phyloP scores from a whole-genome alignment of 352 stramenopile genomes.

The Phytophthora ramorum region DNA sequence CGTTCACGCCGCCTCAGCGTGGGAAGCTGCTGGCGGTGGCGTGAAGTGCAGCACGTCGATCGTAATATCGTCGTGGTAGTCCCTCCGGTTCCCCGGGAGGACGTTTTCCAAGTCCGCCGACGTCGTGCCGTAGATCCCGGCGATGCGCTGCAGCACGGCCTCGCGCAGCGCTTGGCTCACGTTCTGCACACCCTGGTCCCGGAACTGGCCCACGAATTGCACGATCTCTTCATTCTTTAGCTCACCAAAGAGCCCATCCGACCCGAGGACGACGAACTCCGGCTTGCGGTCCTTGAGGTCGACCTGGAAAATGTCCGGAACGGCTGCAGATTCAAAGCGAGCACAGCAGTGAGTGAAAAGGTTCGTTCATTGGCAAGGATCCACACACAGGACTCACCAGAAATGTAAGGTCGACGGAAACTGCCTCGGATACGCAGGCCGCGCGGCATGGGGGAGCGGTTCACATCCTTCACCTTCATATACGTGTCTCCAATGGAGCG shows the following conservation, averaged over 20 bases:
- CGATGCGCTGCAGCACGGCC: conserved; percentile 60
- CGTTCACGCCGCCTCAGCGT: conserved; percentile 25
- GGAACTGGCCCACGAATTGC: conserved; percentile 53
- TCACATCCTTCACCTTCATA: conserved; percentile 82
- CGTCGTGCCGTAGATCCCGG: conserved; percentile 60
- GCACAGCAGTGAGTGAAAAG: conserved; percentile 5
- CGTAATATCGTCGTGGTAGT: conserved; percentile 81
- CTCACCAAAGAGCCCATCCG: conserved; percentile 68
- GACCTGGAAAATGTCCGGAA: conserved; percentile 73
- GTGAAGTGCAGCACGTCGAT: conserved; percentile 76
- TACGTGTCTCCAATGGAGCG: conserved; percentile 74
- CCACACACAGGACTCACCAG: conserved; percentile 24
- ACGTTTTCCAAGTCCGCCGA: conserved; percentile 58
- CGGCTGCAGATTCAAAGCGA: conserved; percentile 30
- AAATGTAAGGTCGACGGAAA: conserved; percentile 71
- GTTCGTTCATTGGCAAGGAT: no score
- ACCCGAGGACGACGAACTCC: conserved; percentile 71
- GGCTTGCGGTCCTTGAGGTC: conserved; percentile 55
- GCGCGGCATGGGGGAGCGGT: conserved; percentile 64
- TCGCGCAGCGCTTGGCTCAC: conserved; percentile 57
- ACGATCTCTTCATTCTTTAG: conserved; percentile 72
- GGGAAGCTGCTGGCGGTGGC: conserved; percentile 26
- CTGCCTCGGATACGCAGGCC: conserved; percentile 61
- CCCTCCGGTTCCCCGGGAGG: conserved; percentile 58
- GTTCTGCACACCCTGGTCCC: conserved; percentile 58